Conservation (phyloP, 2,329 filamentous ascomycete genomes). For the Hirsutella minnesotensis region DNA sequence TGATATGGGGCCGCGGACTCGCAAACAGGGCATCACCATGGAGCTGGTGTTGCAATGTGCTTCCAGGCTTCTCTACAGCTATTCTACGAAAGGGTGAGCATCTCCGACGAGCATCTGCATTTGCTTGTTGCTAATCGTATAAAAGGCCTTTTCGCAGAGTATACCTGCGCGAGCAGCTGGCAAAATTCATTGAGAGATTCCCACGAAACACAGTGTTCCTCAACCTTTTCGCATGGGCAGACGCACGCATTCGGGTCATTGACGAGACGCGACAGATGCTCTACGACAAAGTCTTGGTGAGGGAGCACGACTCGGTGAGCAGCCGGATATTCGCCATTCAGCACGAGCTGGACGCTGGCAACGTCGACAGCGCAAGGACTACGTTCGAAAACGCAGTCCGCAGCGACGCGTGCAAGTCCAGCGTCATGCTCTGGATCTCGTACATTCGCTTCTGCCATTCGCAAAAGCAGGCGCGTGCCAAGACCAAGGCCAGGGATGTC, state of each 20-base stretch:
- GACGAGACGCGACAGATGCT: conserved; percentile 65
- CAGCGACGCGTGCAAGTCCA: conserved; percentile 25
- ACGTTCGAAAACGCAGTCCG: conserved; percentile 41
- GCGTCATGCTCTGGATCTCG: conserved; percentile 32
- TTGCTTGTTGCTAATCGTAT: background rate
- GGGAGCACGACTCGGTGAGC: conserved; percentile 26
- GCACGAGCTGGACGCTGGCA: conserved; percentile 37
- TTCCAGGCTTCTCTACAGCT: conserved; percentile 52
- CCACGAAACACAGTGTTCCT: conserved; percentile 70
- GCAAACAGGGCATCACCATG: conserved; percentile 24
- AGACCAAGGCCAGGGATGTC: conserved; percentile 30
- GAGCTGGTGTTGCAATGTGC: conserved; percentile 61
- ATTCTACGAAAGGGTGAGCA: conserved; percentile 46
- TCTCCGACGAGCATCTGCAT: background rate
- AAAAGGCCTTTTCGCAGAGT: conserved; percentile 53
- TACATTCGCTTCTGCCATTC: conserved; percentile 36
- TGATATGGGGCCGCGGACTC: conserved; percentile 27
- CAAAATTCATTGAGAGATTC: conserved; percentile 49
- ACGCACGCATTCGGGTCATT: conserved; percentile 58
- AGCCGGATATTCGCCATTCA: conserved; percentile 37
- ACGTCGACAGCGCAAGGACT: conserved; percentile 34
- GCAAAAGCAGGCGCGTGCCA: conserved; percentile 24
- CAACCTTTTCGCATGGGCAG: conserved; percentile 59
- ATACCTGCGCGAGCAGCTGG: conserved; percentile 50
- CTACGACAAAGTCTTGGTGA: conserved; percentile 34